A percentile compares a stretch with the other conserved stretches of the same genome.
Conservation (phyloP, 345 rosid species). For the Melaleuca alternifolia region DNA sequence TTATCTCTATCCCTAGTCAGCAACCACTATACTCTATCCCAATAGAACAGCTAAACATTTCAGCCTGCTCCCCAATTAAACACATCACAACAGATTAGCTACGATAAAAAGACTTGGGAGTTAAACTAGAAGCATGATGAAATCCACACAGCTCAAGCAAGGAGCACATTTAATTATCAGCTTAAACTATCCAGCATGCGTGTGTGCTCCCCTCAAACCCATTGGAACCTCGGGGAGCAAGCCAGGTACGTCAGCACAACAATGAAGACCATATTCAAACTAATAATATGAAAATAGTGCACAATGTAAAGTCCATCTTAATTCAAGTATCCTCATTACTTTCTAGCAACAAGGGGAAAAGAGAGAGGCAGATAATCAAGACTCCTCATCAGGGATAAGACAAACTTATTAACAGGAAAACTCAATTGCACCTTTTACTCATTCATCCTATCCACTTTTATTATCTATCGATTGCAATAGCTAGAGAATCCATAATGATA, state of each 20-base stretch:
- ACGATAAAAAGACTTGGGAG: background rate
- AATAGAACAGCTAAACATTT: background rate
- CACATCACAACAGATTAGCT: background rate
- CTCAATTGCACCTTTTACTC: background rate
- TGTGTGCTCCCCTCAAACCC: background rate
- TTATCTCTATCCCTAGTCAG: background rate
- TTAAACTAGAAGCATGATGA: background rate
- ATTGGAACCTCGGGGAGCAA: background rate
- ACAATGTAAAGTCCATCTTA: background rate
- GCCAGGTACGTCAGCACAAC: background rate
- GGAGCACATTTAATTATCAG: background rate
- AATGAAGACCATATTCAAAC: background rate
- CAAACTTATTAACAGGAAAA: background rate
- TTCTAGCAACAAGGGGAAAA: background rate
- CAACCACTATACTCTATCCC: background rate
- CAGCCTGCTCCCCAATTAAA: background rate
- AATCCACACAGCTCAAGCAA: background rate
- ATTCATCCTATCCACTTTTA: background rate
- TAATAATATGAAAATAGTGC: background rate
- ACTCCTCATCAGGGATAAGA: background rate
- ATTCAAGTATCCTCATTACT: background rate
- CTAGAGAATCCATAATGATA: background rate
- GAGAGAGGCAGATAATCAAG: background rate
- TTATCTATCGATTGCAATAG: background rate
- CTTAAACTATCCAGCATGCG: background rate